phyloP scores from a whole-genome alignment of 768 basidiomycete genomes.

The Rhizopogon sp. region DNA sequence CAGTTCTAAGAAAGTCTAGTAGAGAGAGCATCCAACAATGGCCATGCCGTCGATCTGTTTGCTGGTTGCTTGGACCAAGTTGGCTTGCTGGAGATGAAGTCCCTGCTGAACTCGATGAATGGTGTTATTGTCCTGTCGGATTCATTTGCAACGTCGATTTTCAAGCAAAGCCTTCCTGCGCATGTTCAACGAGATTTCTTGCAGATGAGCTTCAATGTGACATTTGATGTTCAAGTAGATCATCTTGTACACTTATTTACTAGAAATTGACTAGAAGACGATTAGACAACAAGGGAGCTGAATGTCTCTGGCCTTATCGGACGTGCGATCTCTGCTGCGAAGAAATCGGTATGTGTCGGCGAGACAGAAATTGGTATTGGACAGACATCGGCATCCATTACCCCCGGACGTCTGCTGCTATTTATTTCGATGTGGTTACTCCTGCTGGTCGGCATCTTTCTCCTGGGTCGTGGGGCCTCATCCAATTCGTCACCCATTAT shows the following conservation, averaged over 20 bases:
- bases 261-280: conserved; percentile 1
- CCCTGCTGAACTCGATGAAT: conserved; percentile 93
- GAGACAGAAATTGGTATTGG: conserved; percentile 99
- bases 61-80: conserved; percentile 98
- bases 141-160: conserved; percentile 95
- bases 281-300: conserved; percentile 94
- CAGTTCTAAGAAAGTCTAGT: conserved; percentile 96
- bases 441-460: conserved; percentile 91
- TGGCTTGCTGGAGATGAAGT: conserved; percentile 99
- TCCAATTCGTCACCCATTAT: conserved; percentile 98
- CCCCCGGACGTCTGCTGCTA: conserved; percentile 81
- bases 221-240: conserved; percentile 91
- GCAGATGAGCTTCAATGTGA: conserved; percentile 98
- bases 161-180: conserved; percentile 96
- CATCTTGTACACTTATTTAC: neutral
- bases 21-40: conserved; percentile 89
- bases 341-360: conserved; percentile 94
- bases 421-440: conserved; percentile 98
- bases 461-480: conserved; percentile 86
- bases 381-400: conserved; percentile 92
- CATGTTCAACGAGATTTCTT: conserved; percentile 88
- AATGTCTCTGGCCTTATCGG: conserved; percentile 98
- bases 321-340: conserved; percentile 94
- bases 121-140: conserved; percentile 95
- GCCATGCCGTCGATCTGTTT: conserved; percentile 92